phyloP scores from a whole-genome alignment of 1,284 basidiomycete species.

The Fomitopsis palustris region DNA sequence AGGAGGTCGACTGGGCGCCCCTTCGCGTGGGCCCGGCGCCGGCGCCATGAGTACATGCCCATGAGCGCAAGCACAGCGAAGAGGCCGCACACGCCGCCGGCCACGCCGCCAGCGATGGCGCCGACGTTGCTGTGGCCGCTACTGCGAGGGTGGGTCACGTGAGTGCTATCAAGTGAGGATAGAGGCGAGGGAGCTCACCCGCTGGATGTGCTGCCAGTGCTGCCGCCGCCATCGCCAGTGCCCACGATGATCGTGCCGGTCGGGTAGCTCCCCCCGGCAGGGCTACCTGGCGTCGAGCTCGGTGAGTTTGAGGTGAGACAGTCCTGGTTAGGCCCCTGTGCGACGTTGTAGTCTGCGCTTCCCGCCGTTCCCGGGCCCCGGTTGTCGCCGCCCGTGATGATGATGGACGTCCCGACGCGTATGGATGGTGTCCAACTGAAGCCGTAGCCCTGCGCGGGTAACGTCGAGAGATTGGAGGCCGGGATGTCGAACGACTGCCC shows the following conservation, averaged over 20 bases:
- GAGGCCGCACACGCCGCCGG: conserved; percentile 52
- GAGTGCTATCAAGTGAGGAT: not conserved
- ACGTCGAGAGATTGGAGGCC: conserved; percentile 37
- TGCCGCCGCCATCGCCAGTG: too few relatives aligned
- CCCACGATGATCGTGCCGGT: conserved; percentile 40
- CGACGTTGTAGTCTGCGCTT: conserved; percentile 53
- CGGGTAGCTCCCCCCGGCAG: conserved; percentile 73
- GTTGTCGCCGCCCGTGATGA: conserved; percentile 63
- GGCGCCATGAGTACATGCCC: conserved; percentile 49
- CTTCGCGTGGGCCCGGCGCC: conserved; percentile 43
- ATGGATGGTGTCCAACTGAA: conserved; percentile 67
- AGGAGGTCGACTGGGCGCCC: conserved; percentile 63
- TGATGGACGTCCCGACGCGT: conserved; percentile 57
- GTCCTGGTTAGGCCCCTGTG: conserved; percentile 41
- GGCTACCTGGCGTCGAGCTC: conserved; percentile 68
- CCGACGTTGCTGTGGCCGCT: conserved; percentile 45
- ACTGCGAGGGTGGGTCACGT: not conserved
- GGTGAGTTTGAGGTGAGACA: conserved; percentile 62
- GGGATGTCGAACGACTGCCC: conserved; percentile 71
- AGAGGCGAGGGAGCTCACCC: conserved; percentile 2
- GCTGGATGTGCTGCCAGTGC: conserved; percentile 10
- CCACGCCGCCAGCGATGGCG: conserved; percentile 66
- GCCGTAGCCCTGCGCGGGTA: conserved; percentile 47
- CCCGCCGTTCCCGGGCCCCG: conserved; percentile 68
- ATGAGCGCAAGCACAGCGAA: conserved; percentile 42